Conservation (phyloP, 2,329 filamentous ascomycete genomes). For the Paecilomyces fulvus region DNA sequence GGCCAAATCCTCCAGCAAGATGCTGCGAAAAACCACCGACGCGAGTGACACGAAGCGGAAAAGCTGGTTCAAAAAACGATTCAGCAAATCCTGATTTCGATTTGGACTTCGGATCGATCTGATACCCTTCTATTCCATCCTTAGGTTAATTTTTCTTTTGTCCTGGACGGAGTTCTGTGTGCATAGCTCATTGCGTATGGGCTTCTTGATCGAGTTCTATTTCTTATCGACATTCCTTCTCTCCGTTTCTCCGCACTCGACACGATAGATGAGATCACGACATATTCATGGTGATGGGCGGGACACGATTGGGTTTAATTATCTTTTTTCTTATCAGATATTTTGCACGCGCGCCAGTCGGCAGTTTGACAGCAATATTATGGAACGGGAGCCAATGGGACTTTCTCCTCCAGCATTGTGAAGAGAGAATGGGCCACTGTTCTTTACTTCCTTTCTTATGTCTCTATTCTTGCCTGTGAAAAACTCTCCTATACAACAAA, state of each 20-base stretch:
- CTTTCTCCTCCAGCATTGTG: background rate
- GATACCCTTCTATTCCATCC: background rate
- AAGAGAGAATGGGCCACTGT: background rate
- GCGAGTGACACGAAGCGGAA: conserved; percentile 60
- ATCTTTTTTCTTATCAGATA: background rate
- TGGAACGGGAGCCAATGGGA: background rate
- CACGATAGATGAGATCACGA: background rate
- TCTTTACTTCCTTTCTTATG: background rate
- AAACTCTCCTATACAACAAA: background rate
- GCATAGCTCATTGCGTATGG: background rate
- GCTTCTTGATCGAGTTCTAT: background rate
- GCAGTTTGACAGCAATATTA: background rate
- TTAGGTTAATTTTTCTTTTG: background rate
- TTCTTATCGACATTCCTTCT: background rate
- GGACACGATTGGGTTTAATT: background rate
- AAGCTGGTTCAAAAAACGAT: conserved; percentile 79
- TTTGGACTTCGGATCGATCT: background rate
- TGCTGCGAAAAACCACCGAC: conserved; percentile 16
- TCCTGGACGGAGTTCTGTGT: background rate
- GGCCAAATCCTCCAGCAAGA: background rate
- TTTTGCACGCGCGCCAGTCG: background rate
- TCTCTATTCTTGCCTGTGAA: background rate
- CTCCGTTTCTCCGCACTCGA: background rate
- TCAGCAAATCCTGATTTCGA: conserved; percentile 44
- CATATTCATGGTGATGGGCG: background rate